Base-by-base conservation (phyloP, 2,329 filamentous ascomycete genomes). In the Fusarium sp. region DNA sequence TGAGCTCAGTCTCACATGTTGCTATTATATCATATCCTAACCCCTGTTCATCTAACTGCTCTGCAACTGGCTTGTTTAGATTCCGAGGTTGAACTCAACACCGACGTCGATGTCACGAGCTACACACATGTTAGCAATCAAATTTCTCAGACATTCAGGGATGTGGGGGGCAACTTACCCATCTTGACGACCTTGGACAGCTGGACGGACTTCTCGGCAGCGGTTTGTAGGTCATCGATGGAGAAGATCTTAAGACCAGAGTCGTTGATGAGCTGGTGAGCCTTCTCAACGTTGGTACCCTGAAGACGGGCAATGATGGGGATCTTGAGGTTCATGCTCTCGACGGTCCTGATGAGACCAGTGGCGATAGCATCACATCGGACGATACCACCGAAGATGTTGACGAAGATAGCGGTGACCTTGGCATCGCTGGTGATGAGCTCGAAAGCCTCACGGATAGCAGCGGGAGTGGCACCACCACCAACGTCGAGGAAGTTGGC, bases 161-260 rank as follows among this genome's bases (percentile, higher is more conserved):
- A 24, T 10, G 8, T 17, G 30, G 17, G 15, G 40, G 28, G 50
- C 8, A 44, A 87, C 90, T 85, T 84, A 92, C 90, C 93, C 90
- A 97, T 92, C 90, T 98, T 98, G 76, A 99, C 96, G 73, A 99
- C 92, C 89, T 97, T 98, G 76, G 94, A 97, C 82, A 99, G 95
- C 83, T 99, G 95, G 71, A 99, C 96, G 30, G 94, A 92, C 88
- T 97, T 98, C 89, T 98, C 96, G 70, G 96, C 96, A 41, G 96
- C 96, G 79, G 84, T 96, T 84, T 99, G 96, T 76, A 99, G 89
- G 83, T 99, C 96, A 79, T 98, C 95, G 68, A 99, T 98, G 77
- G 93, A 96, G 88, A 99, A 99, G 83, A 99, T 99, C 91, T 99
- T 99, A 78, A 99, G 89, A 75, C 96, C 94, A 55, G 94, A 96